These are phyloP conservation scores for Macrocystidia cucumis DNA, from an alignment of 1,284 basidiomycete species.

Conservation along the genomic window DNA sequence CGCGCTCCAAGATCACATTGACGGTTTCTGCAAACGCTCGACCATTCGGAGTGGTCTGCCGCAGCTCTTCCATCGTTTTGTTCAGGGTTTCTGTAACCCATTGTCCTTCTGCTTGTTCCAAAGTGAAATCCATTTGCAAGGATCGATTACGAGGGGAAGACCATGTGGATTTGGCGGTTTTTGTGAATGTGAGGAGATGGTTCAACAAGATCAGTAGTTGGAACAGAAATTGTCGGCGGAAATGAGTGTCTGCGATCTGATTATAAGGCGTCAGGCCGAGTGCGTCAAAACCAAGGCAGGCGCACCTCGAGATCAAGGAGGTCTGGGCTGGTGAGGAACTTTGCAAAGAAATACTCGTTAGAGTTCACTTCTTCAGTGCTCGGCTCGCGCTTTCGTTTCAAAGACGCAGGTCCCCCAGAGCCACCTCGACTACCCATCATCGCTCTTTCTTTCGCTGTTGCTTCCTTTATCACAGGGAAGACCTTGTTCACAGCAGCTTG, in stretches of 20 bases:
- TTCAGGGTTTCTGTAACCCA: conserved; percentile 68
- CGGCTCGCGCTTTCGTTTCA: conserved; percentile 61
- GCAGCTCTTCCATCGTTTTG: conserved; percentile 62
- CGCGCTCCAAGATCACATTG: conserved; percentile 61
- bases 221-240: conserved; percentile 87
- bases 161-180: conserved; percentile 57
- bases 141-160: conserved; percentile 57
- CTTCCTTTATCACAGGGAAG: conserved; percentile 73
- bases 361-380: conserved; percentile 39
- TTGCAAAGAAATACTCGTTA: conserved; percentile 84
- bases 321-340: conserved; percentile 83
- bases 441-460: conserved; percentile 74
- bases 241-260: conserved; percentile 81
- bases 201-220: conserved; percentile 80
- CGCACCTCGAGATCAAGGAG: conserved; percentile 79
- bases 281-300: conserved; percentile 3
- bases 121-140: conserved; percentile 72
- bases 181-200: conserved; percentile 75
- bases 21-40: conserved; percentile 70
- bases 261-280: conserved; percentile 7
- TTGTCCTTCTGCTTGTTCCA: conserved; percentile 55
- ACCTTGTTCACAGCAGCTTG: conserved; percentile 63
- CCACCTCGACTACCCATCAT: conserved; percentile 66
- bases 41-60: conserved; percentile 68
- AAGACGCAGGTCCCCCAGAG: conserved; percentile 24